Base-by-base conservation (phyloP, 2,329 filamentous ascomycete genomes). In the Stagonosporopsis tanaceti region DNA sequence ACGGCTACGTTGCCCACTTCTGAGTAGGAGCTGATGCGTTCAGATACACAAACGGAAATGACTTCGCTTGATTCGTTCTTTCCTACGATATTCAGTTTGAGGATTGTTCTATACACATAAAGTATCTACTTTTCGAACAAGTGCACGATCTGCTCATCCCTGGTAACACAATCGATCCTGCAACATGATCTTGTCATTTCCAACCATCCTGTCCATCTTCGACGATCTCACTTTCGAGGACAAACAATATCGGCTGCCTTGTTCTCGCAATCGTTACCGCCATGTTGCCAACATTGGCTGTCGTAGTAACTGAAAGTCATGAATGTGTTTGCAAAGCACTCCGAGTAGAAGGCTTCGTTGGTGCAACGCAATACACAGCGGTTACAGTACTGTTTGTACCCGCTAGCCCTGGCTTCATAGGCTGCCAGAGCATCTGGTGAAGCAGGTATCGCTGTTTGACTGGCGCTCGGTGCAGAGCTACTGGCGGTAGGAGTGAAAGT, bases 271-370 rank as follows among this genome's bases (percentile, higher is more conserved):
- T 42, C 28, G 3, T 8, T 50, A 3, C 47, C 47, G 3, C 38
- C 38, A 6, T 50, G 47, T 17, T 50, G 28, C 47, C 28, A 42
- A 30, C 47, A 50, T 2, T 50, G 37, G 17, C 37, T 35, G 12
- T 50, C 38, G 9, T 50, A 50, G 20, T 32, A 30, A 11, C 34
- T 40, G 11, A 50, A n/a, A 14, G 17, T 22, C 15, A 8, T 12
- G 17, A 50, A 50, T 6, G 17, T 32, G 37, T n/a, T 40, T 6
- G 24, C 9, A n/a, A 40, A 50, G 15, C 47, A 50, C 8, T 32
- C 2, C 4, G 34, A 9, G 17, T 38, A 40, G 2, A 1, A 17
- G 22, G 37, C 20, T 20, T 22, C 20, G 20, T 11, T 27, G 9
- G 20, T 28, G 22, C 27, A 41, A 5, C 17, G 38, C 17, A 7